These are phyloP conservation scores for Macrolepiota albuminosa DNA, from an alignment of 768 basidiomycete genomes.

Conservation along the genomic window DNA sequence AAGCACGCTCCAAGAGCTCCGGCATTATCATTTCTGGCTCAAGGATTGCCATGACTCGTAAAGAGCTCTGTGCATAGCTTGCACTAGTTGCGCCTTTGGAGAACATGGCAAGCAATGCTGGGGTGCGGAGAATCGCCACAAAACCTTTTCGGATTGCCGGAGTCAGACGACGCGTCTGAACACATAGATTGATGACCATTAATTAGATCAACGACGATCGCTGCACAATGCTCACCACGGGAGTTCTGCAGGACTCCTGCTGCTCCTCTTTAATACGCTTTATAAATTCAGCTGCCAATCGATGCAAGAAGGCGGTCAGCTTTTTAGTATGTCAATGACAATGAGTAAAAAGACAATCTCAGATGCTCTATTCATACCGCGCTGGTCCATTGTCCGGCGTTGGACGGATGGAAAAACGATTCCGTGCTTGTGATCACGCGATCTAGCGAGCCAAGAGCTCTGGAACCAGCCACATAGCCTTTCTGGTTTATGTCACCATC, in stretches of 20 bases:
- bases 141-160: conserved; percentile 77
- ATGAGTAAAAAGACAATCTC: conserved; percentile 1
- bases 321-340: conserved; percentile 28
- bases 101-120: conserved; percentile 88
- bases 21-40: conserved; percentile 89
- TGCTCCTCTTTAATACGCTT: conserved; percentile 81
- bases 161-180: conserved; percentile 72
- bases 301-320: conserved; percentile 71
- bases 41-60: conserved; percentile 72
- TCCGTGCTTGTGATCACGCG: conserved; percentile 89
- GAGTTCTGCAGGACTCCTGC: conserved; percentile 71
- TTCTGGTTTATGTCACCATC: conserved; percentile 57
- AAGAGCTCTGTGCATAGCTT: conserved; percentile 72
- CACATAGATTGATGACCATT: background rate
- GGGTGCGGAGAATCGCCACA: conserved; percentile 76
- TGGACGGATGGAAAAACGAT: conserved; percentile 93
- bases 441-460: conserved; percentile 83
- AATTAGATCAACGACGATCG: background rate
- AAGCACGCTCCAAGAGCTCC: conserved; percentile 84
- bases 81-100: conserved; percentile 80
- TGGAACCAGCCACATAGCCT: conserved; percentile 77
- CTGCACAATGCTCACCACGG: conserved; percentile 40
- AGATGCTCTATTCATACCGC: conserved; percentile 32
- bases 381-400: conserved; percentile 80
- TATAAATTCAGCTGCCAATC: conserved; percentile 68